Evolutionary conservation across 2,329 filamentous ascomycete genomes (phyloP).

Genomic region (Nemania abortiva): DNA sequence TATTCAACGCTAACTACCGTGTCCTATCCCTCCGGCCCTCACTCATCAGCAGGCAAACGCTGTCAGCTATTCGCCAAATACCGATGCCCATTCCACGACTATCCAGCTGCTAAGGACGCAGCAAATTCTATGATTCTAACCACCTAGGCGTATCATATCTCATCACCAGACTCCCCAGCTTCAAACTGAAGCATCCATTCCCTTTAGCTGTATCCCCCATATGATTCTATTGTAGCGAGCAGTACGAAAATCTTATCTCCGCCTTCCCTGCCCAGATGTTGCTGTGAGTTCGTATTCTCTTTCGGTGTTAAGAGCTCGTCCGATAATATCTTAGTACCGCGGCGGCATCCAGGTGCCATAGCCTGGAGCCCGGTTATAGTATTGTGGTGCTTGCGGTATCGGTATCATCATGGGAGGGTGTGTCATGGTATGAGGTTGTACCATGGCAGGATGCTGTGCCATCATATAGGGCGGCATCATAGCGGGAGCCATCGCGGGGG

Average conservation of each 20-base stretch:
- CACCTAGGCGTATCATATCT: not conserved
- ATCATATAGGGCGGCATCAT: not conserved
- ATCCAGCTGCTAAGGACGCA: not conserved
- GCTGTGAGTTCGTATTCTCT: not conserved
- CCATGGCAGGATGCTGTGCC: not conserved
- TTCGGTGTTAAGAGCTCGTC: not conserved
- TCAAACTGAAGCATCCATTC: not conserved
- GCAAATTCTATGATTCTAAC: not conserved
- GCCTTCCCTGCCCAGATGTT: not conserved
- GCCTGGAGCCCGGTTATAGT: conserved; percentile 4
- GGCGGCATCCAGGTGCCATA: not conserved
- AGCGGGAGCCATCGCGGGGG: no score
- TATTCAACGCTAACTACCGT: no score
- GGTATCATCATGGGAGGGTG: not conserved
- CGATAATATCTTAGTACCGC: not conserved
- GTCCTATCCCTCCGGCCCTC: no score
- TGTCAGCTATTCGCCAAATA: not conserved
- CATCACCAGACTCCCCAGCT: not conserved
- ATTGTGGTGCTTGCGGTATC: not conserved
- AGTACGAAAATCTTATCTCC: not conserved
- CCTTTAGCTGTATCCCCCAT: not conserved
- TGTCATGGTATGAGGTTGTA: not conserved
- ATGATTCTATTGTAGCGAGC: no score
- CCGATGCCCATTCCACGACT: not conserved
- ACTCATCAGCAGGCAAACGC: no score